These are phyloP conservation scores for Cercospora zeina DNA, from an alignment of 2,329 filamentous ascomycete genomes.

Conservation along the genomic window DNA sequence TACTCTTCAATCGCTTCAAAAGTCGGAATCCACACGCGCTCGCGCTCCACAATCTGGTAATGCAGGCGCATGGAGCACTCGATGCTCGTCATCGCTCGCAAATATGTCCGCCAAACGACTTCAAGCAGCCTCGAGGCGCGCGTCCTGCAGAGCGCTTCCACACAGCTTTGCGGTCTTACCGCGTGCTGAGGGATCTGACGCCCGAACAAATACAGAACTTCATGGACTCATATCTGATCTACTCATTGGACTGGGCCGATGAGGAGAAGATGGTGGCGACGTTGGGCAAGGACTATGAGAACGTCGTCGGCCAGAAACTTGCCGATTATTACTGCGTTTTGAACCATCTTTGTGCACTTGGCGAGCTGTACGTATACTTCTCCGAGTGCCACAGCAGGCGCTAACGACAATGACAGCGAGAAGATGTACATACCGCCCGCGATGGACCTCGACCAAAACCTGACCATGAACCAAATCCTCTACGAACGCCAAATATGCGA, in stretches of 20 bases:
- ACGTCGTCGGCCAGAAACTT: conserved; percentile 34
- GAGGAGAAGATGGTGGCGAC: conserved; percentile 35
- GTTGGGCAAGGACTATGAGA: conserved; percentile 34
- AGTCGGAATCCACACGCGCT: not conserved
- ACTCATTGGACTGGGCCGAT: conserved; percentile 37
- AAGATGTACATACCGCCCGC: conserved; percentile 38
- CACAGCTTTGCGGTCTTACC: conserved; percentile 35
- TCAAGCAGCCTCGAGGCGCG: conserved; percentile 15
- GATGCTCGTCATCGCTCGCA: conserved; percentile 11
- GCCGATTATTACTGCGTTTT: conserved; percentile 37
- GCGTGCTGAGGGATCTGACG: conserved; percentile 31
- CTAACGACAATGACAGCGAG: conserved; percentile 21
- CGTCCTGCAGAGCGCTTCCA: conserved; percentile 26
- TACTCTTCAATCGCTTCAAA: conserved; percentile 1
- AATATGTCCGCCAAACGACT: not conserved
- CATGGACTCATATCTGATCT: conserved; percentile 37
- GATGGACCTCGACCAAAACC: conserved; percentile 28
- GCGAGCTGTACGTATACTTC: conserved; percentile 26
- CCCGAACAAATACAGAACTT: conserved; percentile 35
- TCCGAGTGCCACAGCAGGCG: not conserved
- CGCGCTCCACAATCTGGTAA: not conserved
- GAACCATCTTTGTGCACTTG: conserved; percentile 37
- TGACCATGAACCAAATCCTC: conserved; percentile 34
- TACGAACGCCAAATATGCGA: conserved; percentile 36
- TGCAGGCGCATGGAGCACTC: conserved; percentile 3